Percentiles rank a stretch among this genome's conserved stretches.
phyloP scores from a whole-genome alignment of 108 stramenopile genomes.

The Nitzschia palea region DNA sequence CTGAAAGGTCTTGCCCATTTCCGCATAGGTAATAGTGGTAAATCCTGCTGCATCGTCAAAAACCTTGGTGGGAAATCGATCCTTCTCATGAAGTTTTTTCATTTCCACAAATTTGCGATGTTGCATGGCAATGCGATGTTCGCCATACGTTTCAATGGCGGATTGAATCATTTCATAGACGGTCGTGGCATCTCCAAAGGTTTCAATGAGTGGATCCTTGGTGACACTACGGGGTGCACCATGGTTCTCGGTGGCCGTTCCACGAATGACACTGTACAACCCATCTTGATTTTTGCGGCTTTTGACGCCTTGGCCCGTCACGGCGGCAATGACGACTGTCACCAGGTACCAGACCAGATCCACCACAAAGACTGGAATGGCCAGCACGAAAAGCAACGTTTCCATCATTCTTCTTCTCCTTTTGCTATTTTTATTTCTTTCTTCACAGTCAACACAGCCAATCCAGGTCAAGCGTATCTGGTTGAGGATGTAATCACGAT shows the following conservation, averaged over 20 bases:
- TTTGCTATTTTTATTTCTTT: too few relatives aligned
- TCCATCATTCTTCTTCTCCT: slow-evolving; percentile 1
- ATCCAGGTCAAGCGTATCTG: too few relatives aligned
- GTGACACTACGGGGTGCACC: slow-evolving; percentile 7
- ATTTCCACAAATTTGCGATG: slow-evolving; percentile 19
- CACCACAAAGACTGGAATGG: slow-evolving; percentile 9
- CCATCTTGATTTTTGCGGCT: neutral
- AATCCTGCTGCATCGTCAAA: slow-evolving; percentile 13
- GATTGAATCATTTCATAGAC: slow-evolving; percentile 23
- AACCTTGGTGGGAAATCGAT: slow-evolving; percentile 15
- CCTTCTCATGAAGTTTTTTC: slow-evolving; percentile 22
- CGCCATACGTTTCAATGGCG: slow-evolving; percentile 6
- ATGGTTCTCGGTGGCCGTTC: slow-evolving; percentile 13
- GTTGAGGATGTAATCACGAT: too few relatives aligned
- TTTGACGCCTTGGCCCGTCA: neutral
- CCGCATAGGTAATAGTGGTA: slow-evolving; percentile 16
- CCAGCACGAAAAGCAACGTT: neutral
- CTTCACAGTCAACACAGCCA: too few relatives aligned
- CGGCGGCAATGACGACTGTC: neutral
- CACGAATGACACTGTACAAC: slow-evolving; percentile 2
- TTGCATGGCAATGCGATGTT: slow-evolving; percentile 11
- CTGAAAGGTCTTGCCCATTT: slow-evolving; percentile 9
- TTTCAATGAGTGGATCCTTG: neutral
- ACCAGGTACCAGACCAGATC: neutral
- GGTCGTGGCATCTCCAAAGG: neutral